Evolutionary conservation across 192 early-diverging fungal genomes (phyloP).

Genomic region (Backusella tarrabulga): DNA sequence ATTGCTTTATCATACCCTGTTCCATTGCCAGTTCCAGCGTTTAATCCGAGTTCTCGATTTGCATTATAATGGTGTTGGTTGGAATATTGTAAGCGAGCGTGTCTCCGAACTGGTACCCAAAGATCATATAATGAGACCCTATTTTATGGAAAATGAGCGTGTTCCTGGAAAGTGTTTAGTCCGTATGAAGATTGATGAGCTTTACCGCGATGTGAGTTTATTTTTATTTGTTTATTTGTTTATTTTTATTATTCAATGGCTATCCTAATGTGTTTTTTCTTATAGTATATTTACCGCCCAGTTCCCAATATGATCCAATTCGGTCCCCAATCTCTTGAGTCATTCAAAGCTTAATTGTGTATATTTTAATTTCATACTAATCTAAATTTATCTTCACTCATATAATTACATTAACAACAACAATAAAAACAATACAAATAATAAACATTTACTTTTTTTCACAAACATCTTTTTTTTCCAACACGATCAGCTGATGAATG

Average conservation of each 20-base stretch:
- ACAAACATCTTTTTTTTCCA: not conserved
- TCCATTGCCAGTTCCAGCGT: conserved; percentile 59
- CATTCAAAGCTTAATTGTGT: not conserved
- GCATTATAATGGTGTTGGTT: conserved; percentile 58
- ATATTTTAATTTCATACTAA: not conserved
- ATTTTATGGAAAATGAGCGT: conserved; percentile 42
- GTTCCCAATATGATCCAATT: conserved; percentile 39
- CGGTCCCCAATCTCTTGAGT: conserved; percentile 9
- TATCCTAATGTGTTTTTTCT: not conserved
- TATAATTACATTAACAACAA: not conserved
- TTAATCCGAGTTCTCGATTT: conserved; percentile 57
- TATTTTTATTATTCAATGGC: not conserved
- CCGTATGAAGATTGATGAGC: conserved; percentile 64
- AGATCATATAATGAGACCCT: conserved; percentile 40
- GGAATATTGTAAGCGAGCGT: conserved; percentile 52
- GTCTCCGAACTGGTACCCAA: conserved; percentile 46
- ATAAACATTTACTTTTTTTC: conserved; percentile 1
- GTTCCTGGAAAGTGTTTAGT: conserved; percentile 62
- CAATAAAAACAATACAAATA: not conserved
- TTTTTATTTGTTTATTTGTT: not conserved
- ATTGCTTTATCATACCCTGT: conserved; percentile 61
- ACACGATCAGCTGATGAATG: conserved; percentile 1
- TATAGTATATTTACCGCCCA: conserved; percentile 36
- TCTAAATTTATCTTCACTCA: not conserved
- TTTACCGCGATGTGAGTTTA: conserved; percentile 59